Percentiles rank a stretch among this genome's conserved stretches.
These are phyloP conservation scores for Amylocystis lapponica DNA, from an alignment of 768 basidiomycete species.

Conservation along the genomic window DNA sequence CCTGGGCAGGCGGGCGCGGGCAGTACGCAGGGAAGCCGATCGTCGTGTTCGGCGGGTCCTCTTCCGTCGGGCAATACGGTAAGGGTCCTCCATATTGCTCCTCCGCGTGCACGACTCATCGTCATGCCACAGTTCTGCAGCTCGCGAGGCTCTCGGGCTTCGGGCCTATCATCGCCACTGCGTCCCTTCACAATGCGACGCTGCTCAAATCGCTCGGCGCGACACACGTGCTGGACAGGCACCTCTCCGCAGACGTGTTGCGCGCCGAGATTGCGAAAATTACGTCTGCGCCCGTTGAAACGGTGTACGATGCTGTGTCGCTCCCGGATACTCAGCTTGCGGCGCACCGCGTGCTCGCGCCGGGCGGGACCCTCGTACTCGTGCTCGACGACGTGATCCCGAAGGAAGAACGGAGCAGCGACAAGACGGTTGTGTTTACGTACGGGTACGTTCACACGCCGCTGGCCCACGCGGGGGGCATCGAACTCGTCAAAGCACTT, in stretches of 20 bases:
- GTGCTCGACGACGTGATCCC: constrained; percentile 7
- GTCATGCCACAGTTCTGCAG: constrained; percentile 18
- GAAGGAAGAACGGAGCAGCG: constrained; percentile 5
- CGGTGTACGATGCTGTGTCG: constrained; percentile 16
- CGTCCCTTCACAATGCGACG: constrained; percentile 18
- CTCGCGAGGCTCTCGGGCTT: constrained; percentile 25
- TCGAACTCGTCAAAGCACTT: too few species aligned
- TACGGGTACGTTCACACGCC: constrained; percentile 14
- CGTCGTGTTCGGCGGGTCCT: constrained; percentile 22
- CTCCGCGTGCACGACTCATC: not conserved
- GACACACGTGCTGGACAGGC: constrained; percentile 25
- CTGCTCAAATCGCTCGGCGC: constrained; percentile 23
- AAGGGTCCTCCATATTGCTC: not conserved
- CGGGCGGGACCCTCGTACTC: constrained; percentile 13
- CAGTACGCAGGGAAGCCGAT: constrained; percentile 28
- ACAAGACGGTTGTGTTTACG: constrained; percentile 11
- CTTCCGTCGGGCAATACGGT: constrained; percentile 26
- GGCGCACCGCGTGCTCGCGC: constrained; percentile 14
- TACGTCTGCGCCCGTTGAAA: constrained; percentile 10
- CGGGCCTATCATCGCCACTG: constrained; percentile 26
- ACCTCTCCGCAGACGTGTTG: constrained; percentile 3
- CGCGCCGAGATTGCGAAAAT: constrained; percentile 5
- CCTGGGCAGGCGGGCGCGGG: constrained; percentile 22
- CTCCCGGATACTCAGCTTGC: constrained; percentile 10
- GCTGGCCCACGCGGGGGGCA: constrained; percentile 12